Base-by-base conservation (phyloP, 495 filamentous ascomycete species). In the Daldinia caldariorum region DNA sequence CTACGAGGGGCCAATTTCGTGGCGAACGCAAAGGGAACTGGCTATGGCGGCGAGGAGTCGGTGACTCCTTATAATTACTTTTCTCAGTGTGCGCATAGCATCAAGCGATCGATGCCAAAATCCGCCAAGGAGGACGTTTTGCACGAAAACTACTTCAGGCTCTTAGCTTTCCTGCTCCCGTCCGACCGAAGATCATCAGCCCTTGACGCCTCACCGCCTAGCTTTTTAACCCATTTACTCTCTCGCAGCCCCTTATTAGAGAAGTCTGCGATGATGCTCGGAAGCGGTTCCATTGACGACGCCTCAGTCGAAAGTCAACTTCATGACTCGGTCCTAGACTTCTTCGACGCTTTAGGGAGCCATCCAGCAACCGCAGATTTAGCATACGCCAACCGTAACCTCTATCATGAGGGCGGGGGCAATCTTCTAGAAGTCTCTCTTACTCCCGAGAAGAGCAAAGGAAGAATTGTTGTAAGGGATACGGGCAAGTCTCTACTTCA, bases 211-310 rank as follows among this genome's bases (percentile, higher is more conserved):
- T 35, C 34, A 0, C 73, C 55, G 1, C 74, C 77, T 1, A 47
- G 32, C 2, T n/a, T 61, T 4, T 14, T 79, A n/a, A 35, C 60
- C 7, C 59, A 59, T 13, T 75, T 81, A 58, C 29, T 81, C 5
- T 58, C 62, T 18, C 73, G 78, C 49, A 82, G 79, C 47, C 79
- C 79, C 0, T 45, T 82, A 4, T 12, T 81, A 34, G 60, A 61
- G 13, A 71, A 66, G 20, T 76, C 62, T 49, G 74, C 73, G 14
- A 71, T 68, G 29, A 9, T 80, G 7, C 58, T 82, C 3, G 65
- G 73, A 1, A 75, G 75, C 43, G 71, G 72, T 16, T 71, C 74
- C 0, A 69, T 82, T 16, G 70, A 76, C 0, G 78, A 82, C 14
- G 73, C 79, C 6, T 61, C 50, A 20, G 14, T 31, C 3, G 65